phyloP scores from a whole-genome alignment of 1,284 basidiomycete genomes.

The Neonothopanus nambi region DNA sequence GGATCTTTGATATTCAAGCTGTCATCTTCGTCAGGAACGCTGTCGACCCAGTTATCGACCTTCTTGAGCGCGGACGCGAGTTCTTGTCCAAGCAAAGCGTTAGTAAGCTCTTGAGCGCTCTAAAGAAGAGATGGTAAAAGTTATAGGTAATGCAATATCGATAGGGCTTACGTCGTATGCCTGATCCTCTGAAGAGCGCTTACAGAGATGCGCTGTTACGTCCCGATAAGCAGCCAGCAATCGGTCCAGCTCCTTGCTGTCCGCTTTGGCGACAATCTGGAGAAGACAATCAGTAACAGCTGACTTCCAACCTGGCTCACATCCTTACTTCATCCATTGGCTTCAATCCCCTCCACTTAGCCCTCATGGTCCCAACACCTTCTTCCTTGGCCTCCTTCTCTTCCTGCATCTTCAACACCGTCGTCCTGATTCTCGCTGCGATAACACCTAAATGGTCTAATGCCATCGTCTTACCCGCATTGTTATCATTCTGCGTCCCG shows the following conservation, averaged over 20 bases:
- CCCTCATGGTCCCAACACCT: not conserved
- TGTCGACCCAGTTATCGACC: constrained; percentile 46
- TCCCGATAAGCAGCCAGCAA: constrained; percentile 64
- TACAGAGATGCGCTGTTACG: constrained; percentile 63
- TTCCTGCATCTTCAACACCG: constrained; percentile 51
- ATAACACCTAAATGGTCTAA: constrained; percentile 94
- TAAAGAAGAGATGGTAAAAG: constrained; percentile 27
- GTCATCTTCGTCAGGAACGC: constrained; percentile 39
- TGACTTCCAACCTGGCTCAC: not conserved
- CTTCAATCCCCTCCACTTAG: constrained; percentile 36
- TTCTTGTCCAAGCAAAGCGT: constrained; percentile 75
- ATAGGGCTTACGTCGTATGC: constrained; percentile 63
- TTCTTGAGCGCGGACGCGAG: constrained; percentile 62
- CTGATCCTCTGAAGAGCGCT: constrained; percentile 73
- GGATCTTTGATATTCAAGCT: constrained; percentile 24
- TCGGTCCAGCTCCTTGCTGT: constrained; percentile 53
- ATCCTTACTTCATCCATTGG: constrained; percentile 70
- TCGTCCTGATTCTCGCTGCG: constrained; percentile 75
- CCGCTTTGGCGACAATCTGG: constrained; percentile 58
- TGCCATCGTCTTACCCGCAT: constrained; percentile 83
- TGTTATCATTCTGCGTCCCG: constrained; percentile 51
- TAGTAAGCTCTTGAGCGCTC: constrained; percentile 77
- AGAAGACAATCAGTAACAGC: not conserved
- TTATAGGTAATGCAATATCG: constrained; percentile 1
- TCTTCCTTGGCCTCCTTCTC: constrained; percentile 28